Evolutionary conservation across 345 rosid species (phyloP).

Genomic region (Zanthoxylum bungeanum): DNA sequence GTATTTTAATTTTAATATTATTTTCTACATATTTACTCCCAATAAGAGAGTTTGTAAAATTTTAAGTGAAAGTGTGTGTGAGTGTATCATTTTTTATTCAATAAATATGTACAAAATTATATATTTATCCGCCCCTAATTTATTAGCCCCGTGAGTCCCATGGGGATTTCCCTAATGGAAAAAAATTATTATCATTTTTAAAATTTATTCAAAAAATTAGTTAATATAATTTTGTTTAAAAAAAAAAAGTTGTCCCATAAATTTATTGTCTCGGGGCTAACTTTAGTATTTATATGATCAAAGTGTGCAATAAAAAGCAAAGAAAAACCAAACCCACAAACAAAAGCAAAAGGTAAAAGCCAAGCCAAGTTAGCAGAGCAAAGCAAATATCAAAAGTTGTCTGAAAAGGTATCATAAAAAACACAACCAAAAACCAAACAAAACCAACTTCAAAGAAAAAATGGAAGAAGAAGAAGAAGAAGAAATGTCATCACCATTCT

Average conservation of each 20-base stretch:
- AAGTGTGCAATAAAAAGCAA: not conserved
- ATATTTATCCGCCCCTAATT: too few relatives aligned
- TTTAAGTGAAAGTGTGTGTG: too few relatives aligned
- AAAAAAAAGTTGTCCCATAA: too few relatives aligned
- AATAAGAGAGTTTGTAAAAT: too few relatives aligned
- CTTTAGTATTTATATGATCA: not conserved
- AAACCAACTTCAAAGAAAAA: not conserved
- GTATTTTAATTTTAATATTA: not conserved
- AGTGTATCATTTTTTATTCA: too few relatives aligned
- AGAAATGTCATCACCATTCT: constrained; percentile 58
- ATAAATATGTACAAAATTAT: too few relatives aligned
- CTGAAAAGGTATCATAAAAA: constrained; percentile 4
- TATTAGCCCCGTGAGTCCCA: too few relatives aligned
- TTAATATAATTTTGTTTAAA: too few relatives aligned
- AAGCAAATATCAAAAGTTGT: not conserved
- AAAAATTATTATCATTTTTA: too few relatives aligned
- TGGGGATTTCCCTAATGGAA: too few relatives aligned
- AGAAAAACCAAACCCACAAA: not conserved
- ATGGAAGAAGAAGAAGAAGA: constrained; percentile 66
- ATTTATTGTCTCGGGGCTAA: not conserved
- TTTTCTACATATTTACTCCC: not conserved
- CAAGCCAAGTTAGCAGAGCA: too few relatives aligned
- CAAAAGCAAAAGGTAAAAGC: not conserved
- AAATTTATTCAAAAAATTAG: too few relatives aligned
- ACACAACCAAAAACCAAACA: not conserved